These are phyloP conservation scores for Crithidia sp. DNA, from an alignment of 208 protist genomes.

Conservation along the genomic window DNA sequence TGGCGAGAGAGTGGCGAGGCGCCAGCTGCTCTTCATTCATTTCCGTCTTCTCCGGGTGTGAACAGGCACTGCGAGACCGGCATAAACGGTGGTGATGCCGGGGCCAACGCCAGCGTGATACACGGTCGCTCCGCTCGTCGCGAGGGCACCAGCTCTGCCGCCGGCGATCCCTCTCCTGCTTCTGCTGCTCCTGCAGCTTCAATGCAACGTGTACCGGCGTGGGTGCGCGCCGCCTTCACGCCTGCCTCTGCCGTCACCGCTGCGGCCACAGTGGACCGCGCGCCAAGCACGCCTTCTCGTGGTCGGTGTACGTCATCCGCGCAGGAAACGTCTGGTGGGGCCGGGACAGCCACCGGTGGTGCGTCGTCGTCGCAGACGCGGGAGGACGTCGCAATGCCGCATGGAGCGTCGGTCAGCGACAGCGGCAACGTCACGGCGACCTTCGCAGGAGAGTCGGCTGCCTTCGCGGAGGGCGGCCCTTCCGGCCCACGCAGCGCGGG, in stretches of 20 bases:
- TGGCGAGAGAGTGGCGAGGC: neutral
- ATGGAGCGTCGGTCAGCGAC: neutral
- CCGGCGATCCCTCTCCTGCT: neutral
- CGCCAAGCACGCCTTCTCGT: neutral
- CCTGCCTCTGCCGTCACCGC: constrained; percentile 3
- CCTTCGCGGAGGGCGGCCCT: too few species aligned
- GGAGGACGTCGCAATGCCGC: neutral
- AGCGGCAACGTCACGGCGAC: too few species aligned
- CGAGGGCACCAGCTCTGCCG: neutral
- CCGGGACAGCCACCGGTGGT: neutral
- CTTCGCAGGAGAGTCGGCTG: too few species aligned
- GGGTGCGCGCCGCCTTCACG: constrained; percentile 30
- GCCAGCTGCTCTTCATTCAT: too few species aligned
- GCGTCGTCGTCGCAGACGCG: neutral
- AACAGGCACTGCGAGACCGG: neutral
- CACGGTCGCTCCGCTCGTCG: neutral
- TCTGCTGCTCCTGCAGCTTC: neutral
- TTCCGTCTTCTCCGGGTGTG: neutral
- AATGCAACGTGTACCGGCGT: neutral
- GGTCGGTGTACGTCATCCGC: neutral
- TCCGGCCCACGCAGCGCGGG: too few species aligned
- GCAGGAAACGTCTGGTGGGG: neutral
- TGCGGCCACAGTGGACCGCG: neutral
- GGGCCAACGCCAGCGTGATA: neutral
- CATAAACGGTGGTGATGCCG: neutral